Evolutionary conservation across 2,329 filamentous ascomycete species (phyloP), one percentile per base, ranked within the genome.

Genomic region (Xenoacremonium recifei): DNA sequence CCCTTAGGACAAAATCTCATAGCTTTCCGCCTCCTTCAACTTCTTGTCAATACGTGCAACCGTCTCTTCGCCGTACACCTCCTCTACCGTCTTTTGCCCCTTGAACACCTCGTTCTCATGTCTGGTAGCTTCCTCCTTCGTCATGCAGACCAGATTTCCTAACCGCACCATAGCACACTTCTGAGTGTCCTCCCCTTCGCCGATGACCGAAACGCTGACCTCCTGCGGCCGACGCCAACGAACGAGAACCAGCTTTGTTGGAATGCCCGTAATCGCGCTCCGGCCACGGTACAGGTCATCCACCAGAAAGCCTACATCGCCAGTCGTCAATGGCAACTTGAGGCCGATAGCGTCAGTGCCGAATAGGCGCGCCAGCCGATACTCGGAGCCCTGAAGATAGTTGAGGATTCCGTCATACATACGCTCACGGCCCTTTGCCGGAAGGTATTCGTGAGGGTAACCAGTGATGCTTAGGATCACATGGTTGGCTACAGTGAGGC

Each of bases 401-500:
- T 82, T 82, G 3, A 93, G 70, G 21, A 96, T 86, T 27, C 84
- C 82, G 44, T 96, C 91, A 64, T 96, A 96, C 76, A 96, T 84
- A 69, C 95, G 96, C 35, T 95, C 89, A 13, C 92, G 77, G 9
- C 82, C 82, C 65, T 96, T 96, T 39, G 80, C 82, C 0, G 84
- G 81, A 0, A 89, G 70, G 61, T 93, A 95, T 49, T 95, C 90
- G 35, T 86, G 79, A 0, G 93, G 93, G 58, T 99, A 99, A 6
- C 84, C 87, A 5, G 77, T 72, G 35, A 97, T 79, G 44, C 82
- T 80, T 42, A 95, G 77, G 51, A 99, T 92, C 45, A 97, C 82
- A 61, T 97, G 89, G 66, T 97, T 99, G 4, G 93, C 93, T 7
- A 88, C 81, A 0, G 86, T 87, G 42, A 96, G 87, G 7, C 93